Percentiles rank a stretch among this genome's conserved stretches.
Evolutionary conservation across 1,139 yeast genomes (phyloP).

Genomic region (Yamadazyma kanchanaburiensis): DNA sequence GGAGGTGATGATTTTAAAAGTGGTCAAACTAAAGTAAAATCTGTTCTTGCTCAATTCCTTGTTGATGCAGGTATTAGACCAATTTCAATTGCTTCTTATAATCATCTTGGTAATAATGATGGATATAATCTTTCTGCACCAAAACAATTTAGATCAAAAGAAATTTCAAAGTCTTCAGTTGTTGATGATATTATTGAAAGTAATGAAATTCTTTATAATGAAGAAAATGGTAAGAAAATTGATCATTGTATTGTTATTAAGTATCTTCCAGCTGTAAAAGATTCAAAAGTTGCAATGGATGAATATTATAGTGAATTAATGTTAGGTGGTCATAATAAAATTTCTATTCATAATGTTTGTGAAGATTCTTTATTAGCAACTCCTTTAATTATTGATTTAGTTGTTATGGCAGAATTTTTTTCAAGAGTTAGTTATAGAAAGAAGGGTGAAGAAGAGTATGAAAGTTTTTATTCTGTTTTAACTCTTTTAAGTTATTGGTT

Average conservation of each 20-base stretch:
- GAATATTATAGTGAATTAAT: conserved; percentile 94
- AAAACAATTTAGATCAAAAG: conserved; percentile 91
- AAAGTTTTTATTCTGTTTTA: conserved; percentile 78
- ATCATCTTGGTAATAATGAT: conserved; percentile 95
- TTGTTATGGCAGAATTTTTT: conserved; percentile 85
- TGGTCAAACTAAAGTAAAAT: conserved; percentile 94
- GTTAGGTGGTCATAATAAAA: conserved; percentile 96
- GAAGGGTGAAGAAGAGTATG: conserved; percentile 42
- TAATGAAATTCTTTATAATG: conserved; percentile 80
- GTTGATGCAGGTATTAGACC: conserved; percentile 98
- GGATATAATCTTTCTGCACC: conserved; percentile 92
- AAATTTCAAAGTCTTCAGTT: conserved; percentile 88
- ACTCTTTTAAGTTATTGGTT: conserved; percentile 93
- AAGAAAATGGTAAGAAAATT: conserved; percentile 71
- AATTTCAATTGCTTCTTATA: conserved; percentile 88
- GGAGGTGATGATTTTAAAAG: conserved; percentile 98
- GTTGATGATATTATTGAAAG: conserved; percentile 94
- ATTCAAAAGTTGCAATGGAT: conserved; percentile 97
- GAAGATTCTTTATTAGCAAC: conserved; percentile 95
- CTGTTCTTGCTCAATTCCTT: conserved; percentile 90
- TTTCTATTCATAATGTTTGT: conserved; percentile 91
- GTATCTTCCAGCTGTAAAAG: conserved; percentile 92
- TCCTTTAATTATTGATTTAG: conserved; percentile 88
- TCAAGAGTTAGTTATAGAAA: conserved; percentile 80
- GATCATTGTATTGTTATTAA: conserved; percentile 96